Percentiles rank a stretch among this genome's conserved stretches.
phyloP scores from a whole-genome alignment of 768 basidiomycete species.

The Lactifluus pinguis region DNA sequence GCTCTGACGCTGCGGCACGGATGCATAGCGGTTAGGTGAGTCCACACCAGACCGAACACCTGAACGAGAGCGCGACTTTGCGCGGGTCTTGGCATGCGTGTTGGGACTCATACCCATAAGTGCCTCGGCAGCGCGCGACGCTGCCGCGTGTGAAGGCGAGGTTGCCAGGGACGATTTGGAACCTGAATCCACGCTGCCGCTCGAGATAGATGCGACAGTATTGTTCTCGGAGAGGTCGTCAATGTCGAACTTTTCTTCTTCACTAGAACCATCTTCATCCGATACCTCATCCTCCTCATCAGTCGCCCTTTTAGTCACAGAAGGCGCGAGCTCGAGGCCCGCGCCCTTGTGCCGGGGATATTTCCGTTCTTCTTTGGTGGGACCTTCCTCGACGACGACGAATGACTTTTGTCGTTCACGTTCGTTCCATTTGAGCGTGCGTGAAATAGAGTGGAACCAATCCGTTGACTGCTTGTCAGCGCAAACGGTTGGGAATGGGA shows the following conservation, averaged over 20 bases:
- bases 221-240: constrained; percentile 50
- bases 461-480: constrained; percentile 96
- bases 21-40: constrained; percentile 15
- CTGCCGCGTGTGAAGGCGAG: constrained; percentile 1
- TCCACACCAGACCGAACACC: constrained; percentile 19
- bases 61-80: constrained; percentile 6
- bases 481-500: constrained; percentile 97
- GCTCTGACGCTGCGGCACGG: not conserved
- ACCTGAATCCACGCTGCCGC: not conserved
- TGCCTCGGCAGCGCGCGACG: constrained; percentile 17
- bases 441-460: constrained; percentile 96
- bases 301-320: constrained; percentile 18
- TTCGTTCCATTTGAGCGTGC: constrained; percentile 99
- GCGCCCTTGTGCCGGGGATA: not conserved
- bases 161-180: not conserved
- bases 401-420: constrained; percentile 98
- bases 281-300: constrained; percentile 28
- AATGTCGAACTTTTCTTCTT: constrained; percentile 85
- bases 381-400: constrained; percentile 91
- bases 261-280: constrained; percentile 42
- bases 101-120: constrained; percentile 12
- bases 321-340: not conserved
- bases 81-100: constrained; percentile 4
- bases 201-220: not conserved
- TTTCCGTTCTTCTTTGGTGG: constrained; percentile 30